Base-by-base conservation (phyloP, 805 yeast genomes). In the Hyphopichia homilentoma region DNA sequence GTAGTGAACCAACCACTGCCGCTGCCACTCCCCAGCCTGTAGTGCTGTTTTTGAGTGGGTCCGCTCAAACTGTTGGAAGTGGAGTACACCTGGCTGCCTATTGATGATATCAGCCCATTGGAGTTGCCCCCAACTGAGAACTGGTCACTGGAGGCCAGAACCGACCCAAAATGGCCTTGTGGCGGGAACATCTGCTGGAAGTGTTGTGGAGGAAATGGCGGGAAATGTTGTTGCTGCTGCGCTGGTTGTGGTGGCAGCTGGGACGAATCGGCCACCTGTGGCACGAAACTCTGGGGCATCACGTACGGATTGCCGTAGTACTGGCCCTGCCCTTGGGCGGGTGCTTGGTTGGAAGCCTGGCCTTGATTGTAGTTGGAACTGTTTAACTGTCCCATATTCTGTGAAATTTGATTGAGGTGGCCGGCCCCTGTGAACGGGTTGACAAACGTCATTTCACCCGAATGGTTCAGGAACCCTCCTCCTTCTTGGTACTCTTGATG, bases 351-450 rank as follows among this genome's bases (percentile, higher is more conserved):
- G 29, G 16, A 21, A 32, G 5, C 14, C 19, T 14, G 28, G 36
- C 12, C 27, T 35, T 21, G 28, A 36, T 15, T 3, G 35, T 17
- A 12, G 27, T 22, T 13, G 37, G 22, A 9, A 27, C 16, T 14
- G 34, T 21, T 20, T 20, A 20, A 8, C 11, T 20, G 17, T 14
- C 35, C 35, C 14, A 15, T 18, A 12, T 18, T 18, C 2, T 15
- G 6, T 7, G 14, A 7, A 8, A 20, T n/a, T n/a, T n/a, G n/a
- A n/a, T n/a, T n/a, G n/a, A n/a, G 11, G 13, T 36, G 40, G 7
- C 41, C 26, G 2, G 37, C 32, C 7, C 45, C 44, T 16, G 45
- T 38, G 29, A 49, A 49, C 2, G 54, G 53, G 28, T 50, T 50
- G 21, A 38, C 44, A 22, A 50, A 50, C 3, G 51, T 40, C 17